phyloP scores from a whole-genome alignment of 345 rosid genomes.

The Euphorbia tirucalli region DNA sequence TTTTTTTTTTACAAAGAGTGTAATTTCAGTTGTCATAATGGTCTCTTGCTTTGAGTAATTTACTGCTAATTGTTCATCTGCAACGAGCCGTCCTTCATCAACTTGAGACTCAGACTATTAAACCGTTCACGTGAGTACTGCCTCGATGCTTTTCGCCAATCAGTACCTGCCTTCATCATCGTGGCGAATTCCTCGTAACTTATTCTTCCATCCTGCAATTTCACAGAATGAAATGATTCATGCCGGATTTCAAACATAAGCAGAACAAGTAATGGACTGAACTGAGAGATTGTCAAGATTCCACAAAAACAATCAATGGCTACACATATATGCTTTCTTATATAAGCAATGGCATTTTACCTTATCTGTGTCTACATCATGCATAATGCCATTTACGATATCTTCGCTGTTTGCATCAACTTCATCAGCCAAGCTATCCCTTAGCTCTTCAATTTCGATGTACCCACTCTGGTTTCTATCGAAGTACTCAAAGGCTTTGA shows the following conservation, averaged over 20 bases:
- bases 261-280: not conserved
- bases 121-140: slow-evolving; percentile 36
- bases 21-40: slow-evolving; percentile 6
- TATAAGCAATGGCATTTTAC: slow-evolving; percentile 7
- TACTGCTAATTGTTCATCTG: slow-evolving; percentile 26
- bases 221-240: not conserved
- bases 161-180: slow-evolving; percentile 40
- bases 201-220: slow-evolving; percentile 34
- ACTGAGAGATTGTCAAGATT: too few relatives aligned
- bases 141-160: slow-evolving; percentile 38
- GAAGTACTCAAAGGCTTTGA: slow-evolving; percentile 28
- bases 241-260: not conserved
- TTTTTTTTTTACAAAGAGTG: not conserved
- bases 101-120: slow-evolving; percentile 26
- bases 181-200: slow-evolving; percentile 31
- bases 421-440: slow-evolving; percentile 29
- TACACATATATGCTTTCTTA: too few relatives aligned
- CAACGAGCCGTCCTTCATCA: slow-evolving; percentile 30
- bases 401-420: slow-evolving; percentile 25
- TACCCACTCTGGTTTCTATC: slow-evolving; percentile 30
- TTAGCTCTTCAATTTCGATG: slow-evolving; percentile 35
- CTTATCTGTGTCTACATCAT: slow-evolving; percentile 34
- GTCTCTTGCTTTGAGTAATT: slow-evolving; percentile 22
- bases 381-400: slow-evolving; percentile 24
- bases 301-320: too few relatives aligned